Evolutionary conservation across 2,329 filamentous ascomycete species (phyloP), one percentile per base, ranked within the genome.

Genomic region (Microsporum canis): DNA sequence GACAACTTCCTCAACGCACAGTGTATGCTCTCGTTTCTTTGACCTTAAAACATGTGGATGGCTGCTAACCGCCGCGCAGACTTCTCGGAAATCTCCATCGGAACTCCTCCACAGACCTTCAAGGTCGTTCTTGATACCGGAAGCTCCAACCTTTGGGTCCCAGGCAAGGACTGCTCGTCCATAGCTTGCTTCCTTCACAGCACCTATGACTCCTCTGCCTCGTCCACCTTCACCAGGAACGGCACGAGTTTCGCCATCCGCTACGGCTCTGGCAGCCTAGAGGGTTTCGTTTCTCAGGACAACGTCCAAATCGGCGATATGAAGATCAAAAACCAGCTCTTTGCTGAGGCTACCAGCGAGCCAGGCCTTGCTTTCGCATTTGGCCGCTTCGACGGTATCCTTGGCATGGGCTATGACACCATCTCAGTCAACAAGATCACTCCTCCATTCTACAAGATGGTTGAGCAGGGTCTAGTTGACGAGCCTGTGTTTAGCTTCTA

Each of bases 101-200:
- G 94, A 66, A 92, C 87, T 57, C 94, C 94, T 66, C 87, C 94
- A 38, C 94, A 99, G 80, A 82, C 79, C 68, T 99, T 99, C 86
- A 99, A 99, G 84, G 95, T 99, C 68, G 88, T 99, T 66, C 87
- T 99, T 66, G 94, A 99, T 76, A 99, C 94, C 33, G 94, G 94
- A 70, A 96, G 91, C 82, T 97, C 94, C 75, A 99, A 99, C 82
- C 84, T 99, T 65, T 99, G 95, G 95, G 91, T 99, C 63, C 95
- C 95, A 43, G 96, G 91, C 29, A 81, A 84, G 61, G 82, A 90
- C 72, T 99, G 95, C 77, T 86, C 84, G 72, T 96, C 91, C 72
- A 99, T 99, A 72, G 95, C 94, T 66, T 99, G 94, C 84, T 99
- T 92, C 79, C 85, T 99, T 63, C 94, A 99, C 82, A 86, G 78